Base-by-base conservation (phyloP, 108 stramenopile species). In the Nitzschia sp. region DNA sequence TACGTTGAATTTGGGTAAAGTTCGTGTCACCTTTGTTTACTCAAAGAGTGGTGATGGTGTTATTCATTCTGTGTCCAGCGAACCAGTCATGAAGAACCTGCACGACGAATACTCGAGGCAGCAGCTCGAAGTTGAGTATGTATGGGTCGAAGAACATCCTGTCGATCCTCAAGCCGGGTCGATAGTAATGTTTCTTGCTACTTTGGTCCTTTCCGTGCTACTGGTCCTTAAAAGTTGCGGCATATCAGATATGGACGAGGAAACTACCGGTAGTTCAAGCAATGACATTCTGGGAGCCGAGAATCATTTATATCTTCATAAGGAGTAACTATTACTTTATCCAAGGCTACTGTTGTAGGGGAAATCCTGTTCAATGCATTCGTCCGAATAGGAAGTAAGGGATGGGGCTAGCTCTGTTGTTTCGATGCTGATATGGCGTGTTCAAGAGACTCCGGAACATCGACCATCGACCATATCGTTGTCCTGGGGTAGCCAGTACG, bases 81-180 rank as follows among this genome's bases (percentile, higher is more conserved):
- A 75, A 21, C 33, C 70, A 13, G 59, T 47, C 53, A 68, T 28
- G 36, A 57, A 21, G 56, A 30, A 29, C 29, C 34, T 26, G 24
- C 19, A n/a, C 3, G 24, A 28, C 0, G 35, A 53, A 18, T 3
- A 15, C 29, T 45, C 49, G 25, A 49, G 33, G 24, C 18, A 26
- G 13, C 21, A 46, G 15, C 57, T 80, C 45, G 33, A 47, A 21
- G 60, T 80, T 0, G 38, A 70, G 26, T 80, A 74, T 30, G 36
- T 49, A 18, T 82, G 82, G 82, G 27, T 77, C 19, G 74, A 82
- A 58, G 74, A 82, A 64, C 72, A 32, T 15, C 23, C 54, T 17
- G 73, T 74, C 3, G 58, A 74, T 53, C 51, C 71, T 3, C 27
- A 54, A 46, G 68, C 63, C 6, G 82, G 76, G 23, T 31, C 11